phyloP scores from a whole-genome alignment of 2,329 filamentous ascomycete species.

The Stromatinia cepivora region DNA sequence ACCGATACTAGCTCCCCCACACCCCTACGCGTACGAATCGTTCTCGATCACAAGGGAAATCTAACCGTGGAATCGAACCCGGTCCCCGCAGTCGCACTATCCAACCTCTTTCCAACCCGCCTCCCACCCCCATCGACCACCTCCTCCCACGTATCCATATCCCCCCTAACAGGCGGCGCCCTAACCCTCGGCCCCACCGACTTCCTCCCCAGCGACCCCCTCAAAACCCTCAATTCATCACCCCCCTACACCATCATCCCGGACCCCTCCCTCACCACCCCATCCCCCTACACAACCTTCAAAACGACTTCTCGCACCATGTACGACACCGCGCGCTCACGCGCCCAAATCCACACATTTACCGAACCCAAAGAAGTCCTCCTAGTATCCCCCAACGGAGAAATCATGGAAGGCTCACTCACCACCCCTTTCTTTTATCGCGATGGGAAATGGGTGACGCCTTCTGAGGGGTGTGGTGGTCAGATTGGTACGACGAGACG shows the following conservation, averaged over 20 bases:
- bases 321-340: conserved; percentile 69
- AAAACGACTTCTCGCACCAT: conserved; percentile 77
- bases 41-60: conserved; percentile 52
- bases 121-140: conserved; percentile 49
- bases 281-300: conserved; percentile 68
- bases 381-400: conserved; percentile 60
- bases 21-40: conserved; percentile 55
- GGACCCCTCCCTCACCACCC: conserved; percentile 47
- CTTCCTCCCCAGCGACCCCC: conserved; percentile 34
- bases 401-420: conserved; percentile 82
- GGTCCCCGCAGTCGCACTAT: conserved; percentile 45
- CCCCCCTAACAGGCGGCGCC: conserved; percentile 37
- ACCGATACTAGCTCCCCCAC: conserved; percentile 37
- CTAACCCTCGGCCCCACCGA: conserved; percentile 33
- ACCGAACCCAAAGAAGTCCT: conserved; percentile 65
- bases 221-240: conserved; percentile 21
- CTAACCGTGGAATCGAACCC: conserved; percentile 47
- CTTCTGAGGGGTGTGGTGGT: conserved; percentile 73
- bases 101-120: conserved; percentile 57
- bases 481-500: conserved; percentile 79
- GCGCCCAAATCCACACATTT: conserved; percentile 52
- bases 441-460: conserved; percentile 74
- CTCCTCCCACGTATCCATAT: conserved; percentile 28
- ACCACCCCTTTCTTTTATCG: conserved; percentile 83
- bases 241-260: conserved; percentile 22